Evolutionary conservation across 768 basidiomycete genomes (phyloP).

Genomic region (Neoboletus subvelutipes): DNA sequence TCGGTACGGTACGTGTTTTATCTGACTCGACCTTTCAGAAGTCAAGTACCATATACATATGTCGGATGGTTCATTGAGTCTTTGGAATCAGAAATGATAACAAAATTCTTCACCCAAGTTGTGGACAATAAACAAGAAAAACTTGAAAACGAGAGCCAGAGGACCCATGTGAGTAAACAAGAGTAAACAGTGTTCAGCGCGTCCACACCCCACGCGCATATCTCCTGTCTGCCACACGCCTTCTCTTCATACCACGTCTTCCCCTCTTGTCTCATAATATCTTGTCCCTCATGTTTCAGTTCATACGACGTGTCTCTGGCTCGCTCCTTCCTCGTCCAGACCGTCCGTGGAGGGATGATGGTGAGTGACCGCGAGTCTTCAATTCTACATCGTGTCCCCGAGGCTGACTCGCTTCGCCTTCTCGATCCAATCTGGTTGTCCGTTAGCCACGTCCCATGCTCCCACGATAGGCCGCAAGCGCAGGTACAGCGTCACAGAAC

Average conservation of each 20-base stretch:
- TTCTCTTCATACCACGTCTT: not conserved
- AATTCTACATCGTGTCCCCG: not conserved
- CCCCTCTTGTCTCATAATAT: not conserved
- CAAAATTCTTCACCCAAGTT: not conserved
- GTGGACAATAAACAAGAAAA: conserved; percentile 1
- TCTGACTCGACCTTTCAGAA: too few species aligned
- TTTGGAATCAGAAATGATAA: too few species aligned
- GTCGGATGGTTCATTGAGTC: too few species aligned
- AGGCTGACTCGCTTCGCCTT: conserved; percentile 14
- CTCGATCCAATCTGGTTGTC: conserved; percentile 3
- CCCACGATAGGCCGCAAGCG: conserved; percentile 69
- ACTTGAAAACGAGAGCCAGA: not conserved
- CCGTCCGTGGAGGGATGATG: conserved; percentile 76
- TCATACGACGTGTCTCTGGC: conserved; percentile 69
- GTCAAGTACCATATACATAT: too few species aligned
- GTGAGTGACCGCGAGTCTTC: conserved; percentile 41
- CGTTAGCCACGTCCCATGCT: conserved; percentile 69
- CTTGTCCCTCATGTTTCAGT: conserved; percentile 51
- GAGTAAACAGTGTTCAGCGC: conserved; percentile 18
- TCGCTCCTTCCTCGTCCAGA: conserved; percentile 70
- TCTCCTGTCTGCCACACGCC: conserved; percentile 3
- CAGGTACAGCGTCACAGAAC: conserved; percentile 49
- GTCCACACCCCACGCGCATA: conserved; percentile 5
- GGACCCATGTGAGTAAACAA: conserved; percentile 24
- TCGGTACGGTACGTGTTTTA: too few species aligned